Percentiles rank a stretch among this genome's conserved stretches.
These are phyloP conservation scores for Kitagawia praeruptora DNA, from an alignment of 129 eudicot species.

Conservation along the genomic window DNA sequence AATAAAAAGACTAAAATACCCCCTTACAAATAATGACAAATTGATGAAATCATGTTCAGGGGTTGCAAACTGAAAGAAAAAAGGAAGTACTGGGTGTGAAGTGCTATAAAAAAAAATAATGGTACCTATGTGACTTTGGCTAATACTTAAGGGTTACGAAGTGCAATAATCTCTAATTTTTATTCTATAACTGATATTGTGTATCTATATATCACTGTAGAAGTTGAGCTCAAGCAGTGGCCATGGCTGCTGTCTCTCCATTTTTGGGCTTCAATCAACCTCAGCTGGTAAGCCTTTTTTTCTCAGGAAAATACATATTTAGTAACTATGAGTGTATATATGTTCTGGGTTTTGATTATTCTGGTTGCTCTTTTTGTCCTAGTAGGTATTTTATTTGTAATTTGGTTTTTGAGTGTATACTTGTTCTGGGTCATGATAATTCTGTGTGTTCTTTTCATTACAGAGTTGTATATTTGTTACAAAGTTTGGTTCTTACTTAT, in stretches of 20 bases:
- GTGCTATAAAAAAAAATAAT: too few relatives aligned
- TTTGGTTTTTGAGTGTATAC: not conserved
- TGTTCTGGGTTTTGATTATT: not conserved
- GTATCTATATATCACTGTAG: not conserved
- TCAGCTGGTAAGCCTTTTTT: slow-evolving; percentile 30
- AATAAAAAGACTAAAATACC: too few relatives aligned
- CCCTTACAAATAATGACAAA: too few relatives aligned
- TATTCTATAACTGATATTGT: too few relatives aligned
- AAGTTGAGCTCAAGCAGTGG: slow-evolving; percentile 8
- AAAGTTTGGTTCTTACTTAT: too few relatives aligned
- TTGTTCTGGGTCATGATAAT: not conserved
- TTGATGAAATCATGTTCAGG: too few relatives aligned
- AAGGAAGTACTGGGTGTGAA: too few relatives aligned
- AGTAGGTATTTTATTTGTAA: not conserved
- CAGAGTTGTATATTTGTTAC: not conserved
- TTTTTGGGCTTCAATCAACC: slow-evolving; percentile 44
- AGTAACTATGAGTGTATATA: not conserved
- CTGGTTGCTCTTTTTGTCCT: not conserved
- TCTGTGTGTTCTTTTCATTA: not conserved
- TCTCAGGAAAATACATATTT: not conserved
- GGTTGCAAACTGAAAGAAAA: too few relatives aligned
- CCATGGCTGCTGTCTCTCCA: slow-evolving; percentile 36
- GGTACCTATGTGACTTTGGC: too few relatives aligned
- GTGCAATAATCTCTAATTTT: too few relatives aligned
- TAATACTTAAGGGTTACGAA: too few relatives aligned